Percentiles rank a stretch among this genome's conserved stretches.
These are phyloP conservation scores for Amaranthus tricolor DNA, from an alignment of 179 eudicot genomes.

Conservation along the genomic window DNA sequence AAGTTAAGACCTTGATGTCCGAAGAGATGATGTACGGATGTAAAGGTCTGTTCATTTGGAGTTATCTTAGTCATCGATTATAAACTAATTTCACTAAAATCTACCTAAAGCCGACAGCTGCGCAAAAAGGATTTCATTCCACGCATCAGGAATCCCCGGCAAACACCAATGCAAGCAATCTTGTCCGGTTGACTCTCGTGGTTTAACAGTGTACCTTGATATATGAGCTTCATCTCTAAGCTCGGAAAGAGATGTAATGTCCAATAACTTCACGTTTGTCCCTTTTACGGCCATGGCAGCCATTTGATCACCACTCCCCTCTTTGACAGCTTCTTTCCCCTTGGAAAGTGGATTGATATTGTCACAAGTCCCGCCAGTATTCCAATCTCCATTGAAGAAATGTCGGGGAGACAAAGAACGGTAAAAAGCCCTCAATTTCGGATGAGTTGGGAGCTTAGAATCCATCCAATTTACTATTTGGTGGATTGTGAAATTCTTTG, in stretches of 20 bases:
- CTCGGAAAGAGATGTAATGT: constrained; percentile 46
- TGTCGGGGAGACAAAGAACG: constrained; percentile 49
- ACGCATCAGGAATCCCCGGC: constrained; percentile 53
- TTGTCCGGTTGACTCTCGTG: constrained; percentile 31
- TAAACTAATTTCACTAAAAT: not conserved
- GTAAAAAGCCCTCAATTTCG: constrained; percentile 34
- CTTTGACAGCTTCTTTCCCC: constrained; percentile 35
- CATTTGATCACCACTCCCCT: constrained; percentile 26
- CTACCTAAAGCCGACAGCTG: constrained; percentile 30
- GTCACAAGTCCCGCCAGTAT: constrained; percentile 48
- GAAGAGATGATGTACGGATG: not conserved
- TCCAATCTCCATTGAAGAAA: constrained; percentile 53
- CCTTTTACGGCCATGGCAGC: constrained; percentile 36
- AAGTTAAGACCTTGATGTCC: not conserved
- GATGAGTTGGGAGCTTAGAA: constrained; percentile 36
- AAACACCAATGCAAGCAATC: constrained; percentile 59
- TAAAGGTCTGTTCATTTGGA: too few relatives aligned
- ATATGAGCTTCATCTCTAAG: constrained; percentile 50
- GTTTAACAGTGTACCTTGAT: constrained; percentile 34
- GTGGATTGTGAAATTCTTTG: constrained; percentile 34
- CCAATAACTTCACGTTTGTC: constrained; percentile 40
- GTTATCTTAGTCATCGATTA: too few relatives aligned
- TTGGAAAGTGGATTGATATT: constrained; percentile 36
- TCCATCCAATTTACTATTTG: constrained; percentile 43
- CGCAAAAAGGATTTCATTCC: constrained; percentile 50